Conservation (phyloP, 2,329 filamentous ascomycete species). For the Westerdykella ornata region DNA sequence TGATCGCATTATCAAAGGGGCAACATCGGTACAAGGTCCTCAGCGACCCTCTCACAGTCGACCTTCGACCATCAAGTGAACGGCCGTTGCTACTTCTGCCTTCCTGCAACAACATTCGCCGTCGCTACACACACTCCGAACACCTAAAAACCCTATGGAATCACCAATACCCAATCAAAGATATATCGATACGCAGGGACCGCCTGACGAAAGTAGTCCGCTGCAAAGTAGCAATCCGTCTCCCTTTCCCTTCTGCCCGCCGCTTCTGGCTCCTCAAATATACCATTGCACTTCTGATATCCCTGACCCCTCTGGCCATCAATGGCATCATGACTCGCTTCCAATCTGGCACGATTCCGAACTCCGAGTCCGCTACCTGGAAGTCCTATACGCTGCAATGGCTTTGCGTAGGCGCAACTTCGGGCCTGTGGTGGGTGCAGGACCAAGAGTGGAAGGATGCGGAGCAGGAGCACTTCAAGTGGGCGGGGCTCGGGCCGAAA, state of each 20-base stretch:
- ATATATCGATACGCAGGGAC: too few relatives aligned
- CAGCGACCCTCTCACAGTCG: too few relatives aligned
- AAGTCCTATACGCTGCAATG: conserved; percentile 21
- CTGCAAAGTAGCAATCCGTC: too few relatives aligned
- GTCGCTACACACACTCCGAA: neutral
- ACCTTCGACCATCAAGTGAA: too few relatives aligned
- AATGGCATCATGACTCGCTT: conserved; percentile 22
- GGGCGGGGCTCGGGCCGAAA: conserved; percentile 2
- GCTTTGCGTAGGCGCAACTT: conserved; percentile 8
- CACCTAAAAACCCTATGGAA: too few relatives aligned
- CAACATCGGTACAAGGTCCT: too few relatives aligned
- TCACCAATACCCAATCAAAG: too few relatives aligned
- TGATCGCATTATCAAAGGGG: too few relatives aligned
- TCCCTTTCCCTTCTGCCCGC: too few relatives aligned
- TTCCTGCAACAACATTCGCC: conserved; percentile 4
- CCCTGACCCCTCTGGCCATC: conserved; percentile 15
- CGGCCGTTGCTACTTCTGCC: conserved; percentile 8
- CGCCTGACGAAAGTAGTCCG: too few relatives aligned
- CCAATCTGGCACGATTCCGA: conserved; percentile 15
- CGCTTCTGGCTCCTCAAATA: too few relatives aligned
- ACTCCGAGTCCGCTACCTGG: neutral
- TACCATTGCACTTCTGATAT: conserved; percentile 3
- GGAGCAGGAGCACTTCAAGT: neutral
- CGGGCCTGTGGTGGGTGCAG: conserved; percentile 10
- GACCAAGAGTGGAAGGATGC: conserved; percentile 15